Conservation (phyloP, 805 yeast genomes). For the Candida nitratophila region DNA sequence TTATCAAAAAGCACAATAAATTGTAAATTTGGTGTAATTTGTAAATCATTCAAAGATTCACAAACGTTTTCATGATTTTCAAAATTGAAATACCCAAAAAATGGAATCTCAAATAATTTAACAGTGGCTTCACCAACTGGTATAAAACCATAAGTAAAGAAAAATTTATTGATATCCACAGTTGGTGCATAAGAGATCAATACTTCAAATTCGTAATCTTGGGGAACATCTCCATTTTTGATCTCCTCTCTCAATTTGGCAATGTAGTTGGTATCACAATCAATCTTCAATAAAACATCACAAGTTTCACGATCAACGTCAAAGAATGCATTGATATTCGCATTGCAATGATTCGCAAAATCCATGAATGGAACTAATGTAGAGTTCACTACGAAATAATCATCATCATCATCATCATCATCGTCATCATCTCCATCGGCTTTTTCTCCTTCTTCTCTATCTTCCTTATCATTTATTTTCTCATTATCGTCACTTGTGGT, state of each 20-base stretch:
- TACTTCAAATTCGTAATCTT: conserved; percentile 24
- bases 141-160: conserved; percentile 39
- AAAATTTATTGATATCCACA: conserved; percentile 35
- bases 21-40: conserved; percentile 33
- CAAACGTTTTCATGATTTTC: conserved; percentile 3
- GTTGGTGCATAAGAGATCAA: conserved; percentile 37
- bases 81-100: conserved; percentile 22
- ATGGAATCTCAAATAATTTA: conserved; percentile 27
- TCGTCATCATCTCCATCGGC: conserved; percentile 10
- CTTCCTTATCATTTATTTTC: conserved; percentile 9
- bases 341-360: conserved; percentile 54
- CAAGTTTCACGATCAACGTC: conserved; percentile 43
- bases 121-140: conserved; percentile 20
- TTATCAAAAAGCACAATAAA: conserved; percentile 23
- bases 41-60: conserved; percentile 24
- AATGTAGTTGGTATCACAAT: conserved; percentile 5
- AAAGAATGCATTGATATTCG: conserved; percentile 44
- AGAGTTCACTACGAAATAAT: conserved; percentile 40
- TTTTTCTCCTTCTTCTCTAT: conserved; percentile 13
- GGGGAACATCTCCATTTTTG: background rate
- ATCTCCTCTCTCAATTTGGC: background rate
- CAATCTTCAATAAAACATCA: conserved; percentile 36
- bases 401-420: conserved; percentile 14
- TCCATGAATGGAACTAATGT: conserved; percentile 63
- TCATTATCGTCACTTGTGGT: conserved; percentile 9